Evolutionary conservation across 495 filamentous ascomycete genomes (phyloP).

Genomic region (Clavariopsis aquatica): DNA sequence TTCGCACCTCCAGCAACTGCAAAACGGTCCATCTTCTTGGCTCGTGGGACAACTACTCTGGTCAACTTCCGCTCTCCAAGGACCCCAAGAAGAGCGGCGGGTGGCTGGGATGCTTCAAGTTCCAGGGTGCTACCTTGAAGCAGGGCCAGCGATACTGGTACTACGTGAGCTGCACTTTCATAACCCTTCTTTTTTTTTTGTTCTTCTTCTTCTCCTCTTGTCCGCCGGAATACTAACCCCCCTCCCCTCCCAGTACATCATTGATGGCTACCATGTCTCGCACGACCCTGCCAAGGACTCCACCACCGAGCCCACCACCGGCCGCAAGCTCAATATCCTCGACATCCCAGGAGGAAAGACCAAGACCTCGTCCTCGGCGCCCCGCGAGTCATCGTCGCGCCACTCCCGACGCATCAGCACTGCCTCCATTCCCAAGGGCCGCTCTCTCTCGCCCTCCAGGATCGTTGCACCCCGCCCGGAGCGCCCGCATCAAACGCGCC

Average conservation of each 20-base stretch:
- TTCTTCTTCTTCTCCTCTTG: background rate
- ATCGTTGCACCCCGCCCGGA: constrained; percentile 89
- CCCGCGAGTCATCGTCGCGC: constrained; percentile 30
- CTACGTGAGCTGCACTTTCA: constrained; percentile 60
- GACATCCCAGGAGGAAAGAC: constrained; percentile 58
- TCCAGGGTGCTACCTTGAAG: constrained; percentile 81
- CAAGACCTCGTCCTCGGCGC: constrained; percentile 40
- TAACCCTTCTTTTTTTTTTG: background rate
- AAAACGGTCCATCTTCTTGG: constrained; percentile 97
- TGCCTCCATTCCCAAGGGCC: constrained; percentile 77
- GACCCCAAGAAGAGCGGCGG: constrained; percentile 79
- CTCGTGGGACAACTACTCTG: constrained; percentile 96
- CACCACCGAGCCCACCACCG: constrained; percentile 94
- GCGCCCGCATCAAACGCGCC: constrained; percentile 78
- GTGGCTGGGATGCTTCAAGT: constrained; percentile 95
- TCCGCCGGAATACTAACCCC: constrained; percentile 16
- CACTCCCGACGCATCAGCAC: constrained; percentile 50
- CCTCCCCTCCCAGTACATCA: constrained; percentile 71
- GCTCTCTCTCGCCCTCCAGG: constrained; percentile 80
- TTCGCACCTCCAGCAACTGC: constrained; percentile 93
- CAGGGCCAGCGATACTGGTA: constrained; percentile 96
- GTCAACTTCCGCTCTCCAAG: constrained; percentile 88
- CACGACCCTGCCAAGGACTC: constrained; percentile 90
- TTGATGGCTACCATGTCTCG: constrained; percentile 97
- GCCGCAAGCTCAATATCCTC: constrained; percentile 85